Base-by-base conservation (phyloP, 2,329 filamentous ascomycete genomes). In the Alternaria postmessia region DNA sequence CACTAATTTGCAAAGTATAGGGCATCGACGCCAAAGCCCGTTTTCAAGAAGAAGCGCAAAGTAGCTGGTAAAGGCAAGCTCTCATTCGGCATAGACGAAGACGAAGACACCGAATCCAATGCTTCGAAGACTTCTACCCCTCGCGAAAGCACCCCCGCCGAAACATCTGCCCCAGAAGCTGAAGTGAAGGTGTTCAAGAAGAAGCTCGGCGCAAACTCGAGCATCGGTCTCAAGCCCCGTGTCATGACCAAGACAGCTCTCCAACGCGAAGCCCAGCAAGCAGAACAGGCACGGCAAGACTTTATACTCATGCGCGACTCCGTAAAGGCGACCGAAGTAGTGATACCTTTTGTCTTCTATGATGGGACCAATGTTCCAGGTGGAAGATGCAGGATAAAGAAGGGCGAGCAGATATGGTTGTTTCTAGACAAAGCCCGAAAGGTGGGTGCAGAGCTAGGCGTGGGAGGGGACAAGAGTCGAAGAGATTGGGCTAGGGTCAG, bases 301-400 rank as follows among this genome's bases (percentile, higher is more conserved):
- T 99, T 97, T 71, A 77, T 96, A 46, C 83, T 83, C 9, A 86
- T 94, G 59, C 95, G 97, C 75, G 92, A 96, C 63, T 88, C 89
- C 0, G 91, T 98, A 66, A 97, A 96, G 80, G 88, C 88, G 20
- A 94, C 93, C 8, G 94, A 97, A 73, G 91, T 99, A 55, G 85
- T 91, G 16, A 90, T 99, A 32, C 95, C 95, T 0, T 99, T 98
- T 78, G 92, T 98, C 4, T 98, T 98, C 76, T 98, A 97, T 80
- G 94, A 98, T 69, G 95, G 95, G 16, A 92, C 92, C 22, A 94
- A 96, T 76, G 91, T 91, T 11, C 91, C 94, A 0, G 93, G 93
- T 16, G 94, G 94, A 1, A 86, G 86, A 14, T 94, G 94, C 48
- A 89, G 90, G 60, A 87, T 98, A 51, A 96, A 93, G 79, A 99